Conservation (phyloP, 495 filamentous ascomycete species). For the Talaromyces liani region DNA sequence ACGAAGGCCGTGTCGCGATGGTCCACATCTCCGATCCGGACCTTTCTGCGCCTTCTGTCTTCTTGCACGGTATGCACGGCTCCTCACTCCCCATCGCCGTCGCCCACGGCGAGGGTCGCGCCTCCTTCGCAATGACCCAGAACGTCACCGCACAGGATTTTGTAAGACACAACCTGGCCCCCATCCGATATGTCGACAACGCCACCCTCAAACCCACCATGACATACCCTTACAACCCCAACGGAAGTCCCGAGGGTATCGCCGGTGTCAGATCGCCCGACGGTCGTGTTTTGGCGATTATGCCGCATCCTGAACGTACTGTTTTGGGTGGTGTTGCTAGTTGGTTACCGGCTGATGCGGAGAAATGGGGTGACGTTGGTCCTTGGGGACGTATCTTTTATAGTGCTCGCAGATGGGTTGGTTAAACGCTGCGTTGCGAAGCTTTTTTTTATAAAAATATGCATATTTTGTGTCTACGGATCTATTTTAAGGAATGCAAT, state of each 20-base stretch:
- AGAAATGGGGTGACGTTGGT: slow-evolving; percentile 77
- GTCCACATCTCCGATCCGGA: slow-evolving; percentile 65
- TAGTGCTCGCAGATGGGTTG: slow-evolving; percentile 80
- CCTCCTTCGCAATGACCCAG: slow-evolving; percentile 53
- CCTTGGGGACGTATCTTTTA: slow-evolving; percentile 80
- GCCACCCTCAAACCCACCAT: slow-evolving; percentile 60
- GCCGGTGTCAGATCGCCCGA: slow-evolving; percentile 73
- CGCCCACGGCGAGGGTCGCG: slow-evolving; percentile 88
- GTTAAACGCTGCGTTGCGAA: slow-evolving; percentile 16
- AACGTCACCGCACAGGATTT: slow-evolving; percentile 35
- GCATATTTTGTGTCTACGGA: not conserved
- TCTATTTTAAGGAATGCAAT: not conserved
- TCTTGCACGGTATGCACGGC: slow-evolving; percentile 86
- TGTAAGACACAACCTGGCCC: slow-evolving; percentile 56
- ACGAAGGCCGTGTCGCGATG: slow-evolving; percentile 87
- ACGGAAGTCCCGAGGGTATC: slow-evolving; percentile 82
- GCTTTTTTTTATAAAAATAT: not conserved
- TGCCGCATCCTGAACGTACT: slow-evolving; percentile 96
- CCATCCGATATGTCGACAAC: slow-evolving; percentile 81
- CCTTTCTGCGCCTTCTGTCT: slow-evolving; percentile 59
- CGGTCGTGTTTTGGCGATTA: slow-evolving; percentile 84
- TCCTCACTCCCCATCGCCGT: slow-evolving; percentile 79
- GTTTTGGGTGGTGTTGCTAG: slow-evolving; percentile 74
- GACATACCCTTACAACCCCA: slow-evolving; percentile 87
- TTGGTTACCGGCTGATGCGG: slow-evolving; percentile 58